Evolutionary conservation across 768 basidiomycete genomes (phyloP).

Genomic region (Lentinula sp.): DNA sequence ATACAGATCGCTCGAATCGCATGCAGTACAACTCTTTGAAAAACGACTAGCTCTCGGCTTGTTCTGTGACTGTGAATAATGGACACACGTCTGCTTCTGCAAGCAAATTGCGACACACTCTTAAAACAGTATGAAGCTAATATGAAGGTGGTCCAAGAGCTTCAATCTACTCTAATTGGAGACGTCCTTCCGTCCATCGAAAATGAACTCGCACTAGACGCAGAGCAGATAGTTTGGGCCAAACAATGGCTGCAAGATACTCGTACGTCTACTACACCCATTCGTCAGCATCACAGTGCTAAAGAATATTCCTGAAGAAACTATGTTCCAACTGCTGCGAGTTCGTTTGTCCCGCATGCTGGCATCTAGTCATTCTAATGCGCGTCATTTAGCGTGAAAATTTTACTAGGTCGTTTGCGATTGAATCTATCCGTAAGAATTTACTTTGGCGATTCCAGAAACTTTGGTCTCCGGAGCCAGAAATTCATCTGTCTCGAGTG

Average conservation of each 20-base stretch:
- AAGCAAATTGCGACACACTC: slow-evolving; percentile 41
- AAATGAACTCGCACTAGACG: slow-evolving; percentile 49
- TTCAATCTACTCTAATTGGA: slow-evolving; percentile 47
- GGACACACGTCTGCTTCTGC: slow-evolving; percentile 30
- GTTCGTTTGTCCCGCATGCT: slow-evolving; percentile 30
- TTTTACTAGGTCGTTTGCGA: slow-evolving; percentile 55
- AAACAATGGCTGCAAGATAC: slow-evolving; percentile 62
- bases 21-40: too few relatives aligned
- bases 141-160: slow-evolving; percentile 33
- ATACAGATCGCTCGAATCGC: not conserved
- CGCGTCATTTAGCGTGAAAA: slow-evolving; percentile 48
- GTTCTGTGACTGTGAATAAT: not conserved
- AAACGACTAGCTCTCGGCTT: too few relatives aligned
- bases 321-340: slow-evolving; percentile 56
- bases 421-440: slow-evolving; percentile 51
- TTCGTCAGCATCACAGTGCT: not conserved
- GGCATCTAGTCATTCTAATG: slow-evolving; percentile 7
- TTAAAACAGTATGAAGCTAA: slow-evolving; percentile 44
- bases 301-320: slow-evolving; percentile 25
- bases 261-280: slow-evolving; percentile 34
- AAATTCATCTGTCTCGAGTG: slow-evolving; percentile 28
- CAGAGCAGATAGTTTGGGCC: slow-evolving; percentile 43
- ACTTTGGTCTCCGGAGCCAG: slow-evolving; percentile 29
- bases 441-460: slow-evolving; percentile 51
- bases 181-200: slow-evolving; percentile 55